Percentiles rank a stretch among this genome's conserved stretches.
phyloP scores from a whole-genome alignment of 2,329 filamentous ascomycete species.

The Xylaria digitata region DNA sequence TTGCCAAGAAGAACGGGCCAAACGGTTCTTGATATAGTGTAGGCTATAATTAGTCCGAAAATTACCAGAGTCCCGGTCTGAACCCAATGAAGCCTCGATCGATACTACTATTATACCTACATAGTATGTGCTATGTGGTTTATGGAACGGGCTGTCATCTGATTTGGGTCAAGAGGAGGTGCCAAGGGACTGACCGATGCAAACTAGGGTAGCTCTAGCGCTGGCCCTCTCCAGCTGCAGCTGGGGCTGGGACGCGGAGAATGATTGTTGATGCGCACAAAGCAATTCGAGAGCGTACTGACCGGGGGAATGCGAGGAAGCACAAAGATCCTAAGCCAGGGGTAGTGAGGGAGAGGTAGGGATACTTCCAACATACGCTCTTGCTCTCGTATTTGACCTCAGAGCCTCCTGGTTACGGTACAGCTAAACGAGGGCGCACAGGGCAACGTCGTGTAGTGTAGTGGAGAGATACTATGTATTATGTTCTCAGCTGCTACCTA shows the following conservation, averaged over 20 bases:
- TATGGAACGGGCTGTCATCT: neutral
- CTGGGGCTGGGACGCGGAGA: constrained; percentile 26
- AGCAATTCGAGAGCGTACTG: neutral
- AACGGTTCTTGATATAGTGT: constrained; percentile 9
- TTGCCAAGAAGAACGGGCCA: constrained; percentile 13
- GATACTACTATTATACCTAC: no score
- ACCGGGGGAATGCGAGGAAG: no score
- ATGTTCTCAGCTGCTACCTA: constrained; percentile 7
- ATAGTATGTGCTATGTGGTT: no score
- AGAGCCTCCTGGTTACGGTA: neutral
- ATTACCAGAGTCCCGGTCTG: neutral
- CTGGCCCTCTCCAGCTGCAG: constrained; percentile 3
- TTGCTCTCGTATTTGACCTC: constrained; percentile 8
- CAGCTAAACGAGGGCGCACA: no score
- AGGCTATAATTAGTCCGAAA: neutral
- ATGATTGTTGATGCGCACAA: constrained; percentile 6
- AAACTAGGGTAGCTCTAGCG: constrained; percentile 19
- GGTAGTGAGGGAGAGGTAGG: neutral
- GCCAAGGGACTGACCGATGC: constrained; percentile 16
- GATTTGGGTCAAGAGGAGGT: constrained; percentile 8
- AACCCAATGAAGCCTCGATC: constrained; percentile 3
- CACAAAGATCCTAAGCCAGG: neutral
- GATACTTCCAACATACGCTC: neutral
- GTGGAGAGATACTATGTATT: constrained; percentile 7
- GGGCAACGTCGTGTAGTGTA: no score